Base-by-base conservation (phyloP, 768 basidiomycete genomes). In the Auricularia heimuer region DNA sequence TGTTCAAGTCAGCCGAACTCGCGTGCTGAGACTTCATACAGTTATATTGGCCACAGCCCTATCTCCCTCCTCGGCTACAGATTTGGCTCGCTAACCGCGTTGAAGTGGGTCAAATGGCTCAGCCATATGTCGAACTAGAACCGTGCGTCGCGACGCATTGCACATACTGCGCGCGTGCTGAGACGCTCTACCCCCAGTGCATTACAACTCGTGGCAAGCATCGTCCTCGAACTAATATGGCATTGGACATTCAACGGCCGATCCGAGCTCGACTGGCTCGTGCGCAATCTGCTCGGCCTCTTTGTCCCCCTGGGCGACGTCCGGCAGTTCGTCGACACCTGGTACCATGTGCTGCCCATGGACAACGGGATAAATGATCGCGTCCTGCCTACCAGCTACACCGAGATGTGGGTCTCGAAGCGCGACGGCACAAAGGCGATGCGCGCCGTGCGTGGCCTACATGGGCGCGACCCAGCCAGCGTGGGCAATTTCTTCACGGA, bases 401-500 rank as follows among this genome's bases (percentile, higher is more conserved):
- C 56, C 56, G 56, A 60, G 56, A 29, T 60, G 29, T 60, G 56
- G 56, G 56, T 60, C 56, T 6, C 21, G 24, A 14, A 14, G 10
- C 34, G 11, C 56, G 24, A 60, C 29, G 56, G 24, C 4, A 60
- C 56, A 6, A 14, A 29, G 16, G 56, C 56, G 29, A 60, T 60
- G 56, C 56, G 56, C 56, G 56, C 56, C 8, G 24, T 60, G 29
- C 56, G 56, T 0, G 56, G 56, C 33, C 56, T 60, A 18, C 56
- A 60, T 34, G 56, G 29, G 24, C 56, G 56, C 56, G 56, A 60
- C 56, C 56, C 56, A 8, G 56, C 56, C 21, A 33, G 29, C 29
- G 56, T 60, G 56, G 56, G 56, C 56, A 60, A 60, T 29, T 60
- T 60, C 56, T 60, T 60, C 56, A 60, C 56, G 1, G 56, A 60